Percentiles rank a stretch among this genome's conserved stretches.
phyloP scores from a whole-genome alignment of 163 green algal genomes.

The Scenedesmus sp. region DNA sequence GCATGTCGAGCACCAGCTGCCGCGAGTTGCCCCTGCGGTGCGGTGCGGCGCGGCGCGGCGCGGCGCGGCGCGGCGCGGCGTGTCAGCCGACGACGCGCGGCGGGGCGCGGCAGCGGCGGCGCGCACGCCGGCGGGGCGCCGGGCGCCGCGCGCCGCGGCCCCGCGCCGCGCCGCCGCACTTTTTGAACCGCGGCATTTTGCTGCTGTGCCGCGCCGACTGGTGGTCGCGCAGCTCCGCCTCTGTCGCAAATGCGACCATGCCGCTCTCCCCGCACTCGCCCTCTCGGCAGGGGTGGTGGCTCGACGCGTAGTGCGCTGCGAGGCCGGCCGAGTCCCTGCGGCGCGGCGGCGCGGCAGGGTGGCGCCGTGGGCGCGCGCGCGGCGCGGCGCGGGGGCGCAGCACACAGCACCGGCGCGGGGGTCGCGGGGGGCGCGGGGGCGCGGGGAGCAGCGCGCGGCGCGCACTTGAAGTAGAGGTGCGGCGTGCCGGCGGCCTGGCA shows the following conservation, averaged over 20 bases:
- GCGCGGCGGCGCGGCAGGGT: too few relatives aligned
- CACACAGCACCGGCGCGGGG: too few relatives aligned
- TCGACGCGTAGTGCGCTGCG: constrained; percentile 22
- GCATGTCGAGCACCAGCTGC: background rate
- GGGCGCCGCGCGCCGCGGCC: too few relatives aligned
- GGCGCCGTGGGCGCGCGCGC: too few relatives aligned
- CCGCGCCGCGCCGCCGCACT: constrained; percentile 14
- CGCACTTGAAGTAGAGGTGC: constrained; percentile 45
- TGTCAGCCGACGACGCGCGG: too few relatives aligned
- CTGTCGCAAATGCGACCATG: constrained; percentile 65
- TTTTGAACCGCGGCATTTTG: constrained; percentile 61
- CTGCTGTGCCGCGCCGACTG: constrained; percentile 47
- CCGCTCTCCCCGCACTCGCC: constrained; percentile 53
- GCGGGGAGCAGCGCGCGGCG: too few relatives aligned
- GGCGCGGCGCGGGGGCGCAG: too few relatives aligned
- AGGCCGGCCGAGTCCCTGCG: constrained; percentile 35
- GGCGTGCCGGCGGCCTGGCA: constrained; percentile 43
- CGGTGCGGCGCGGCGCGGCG: too few relatives aligned
- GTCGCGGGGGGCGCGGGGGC: too few relatives aligned
- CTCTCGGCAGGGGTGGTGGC: constrained; percentile 62
- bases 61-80: too few relatives aligned
- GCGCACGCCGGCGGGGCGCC: too few relatives aligned
- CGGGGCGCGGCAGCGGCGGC: too few relatives aligned
- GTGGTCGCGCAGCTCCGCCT: constrained; percentile 65
- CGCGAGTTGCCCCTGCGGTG: constrained; percentile 17